A percentile compares a stretch with the other conserved stretches of the same genome.
Conservation (phyloP, 805 yeast genomes). For the Hyphopichia homilentoma region DNA sequence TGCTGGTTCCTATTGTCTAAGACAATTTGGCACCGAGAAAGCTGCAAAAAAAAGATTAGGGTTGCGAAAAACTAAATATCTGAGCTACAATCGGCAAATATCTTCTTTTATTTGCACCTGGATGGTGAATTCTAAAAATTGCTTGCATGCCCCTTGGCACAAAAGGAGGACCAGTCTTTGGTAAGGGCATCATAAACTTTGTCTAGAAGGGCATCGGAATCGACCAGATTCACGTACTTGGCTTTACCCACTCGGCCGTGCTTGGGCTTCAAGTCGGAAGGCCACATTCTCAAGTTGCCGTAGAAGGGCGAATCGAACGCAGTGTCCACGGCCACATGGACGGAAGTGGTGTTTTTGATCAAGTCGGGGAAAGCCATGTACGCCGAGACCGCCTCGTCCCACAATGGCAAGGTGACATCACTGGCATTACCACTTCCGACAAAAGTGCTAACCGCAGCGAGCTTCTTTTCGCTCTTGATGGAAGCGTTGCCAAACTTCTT, state of each 20-base stretch:
- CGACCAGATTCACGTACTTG: slow-evolving; percentile 28
- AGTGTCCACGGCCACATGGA: slow-evolving; percentile 35
- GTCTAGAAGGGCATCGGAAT: slow-evolving; percentile 26
- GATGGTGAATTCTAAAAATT: no score
- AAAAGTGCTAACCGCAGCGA: slow-evolving; percentile 21
- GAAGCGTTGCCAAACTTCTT: slow-evolving; percentile 28
- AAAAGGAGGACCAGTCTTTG: slow-evolving; percentile 36
- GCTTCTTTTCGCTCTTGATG: slow-evolving; percentile 24
- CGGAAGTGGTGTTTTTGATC: slow-evolving; percentile 23
- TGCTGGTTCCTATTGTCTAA: no score
- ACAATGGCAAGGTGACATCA: slow-evolving; percentile 34
- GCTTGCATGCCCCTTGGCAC: slow-evolving; percentile 17
- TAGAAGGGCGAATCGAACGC: slow-evolving; percentile 40
- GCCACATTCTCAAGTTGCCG: slow-evolving; percentile 37
- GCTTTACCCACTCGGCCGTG: slow-evolving; percentile 33
- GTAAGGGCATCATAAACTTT: slow-evolving; percentile 27
- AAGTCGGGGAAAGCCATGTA: slow-evolving; percentile 35
- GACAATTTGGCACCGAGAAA: no score
- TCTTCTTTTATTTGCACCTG: no score
- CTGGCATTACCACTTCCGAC: slow-evolving; percentile 36
- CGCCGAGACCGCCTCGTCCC: slow-evolving; percentile 41
- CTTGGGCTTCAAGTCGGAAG: slow-evolving; percentile 32
- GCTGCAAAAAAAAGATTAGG: no score
- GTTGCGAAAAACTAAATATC: no score
- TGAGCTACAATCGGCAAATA: no score